Percentiles rank a stretch among this genome's conserved stretches.
Conservation (phyloP, 2,329 filamentous ascomycete species). For the Paecilomyces sp. region DNA sequence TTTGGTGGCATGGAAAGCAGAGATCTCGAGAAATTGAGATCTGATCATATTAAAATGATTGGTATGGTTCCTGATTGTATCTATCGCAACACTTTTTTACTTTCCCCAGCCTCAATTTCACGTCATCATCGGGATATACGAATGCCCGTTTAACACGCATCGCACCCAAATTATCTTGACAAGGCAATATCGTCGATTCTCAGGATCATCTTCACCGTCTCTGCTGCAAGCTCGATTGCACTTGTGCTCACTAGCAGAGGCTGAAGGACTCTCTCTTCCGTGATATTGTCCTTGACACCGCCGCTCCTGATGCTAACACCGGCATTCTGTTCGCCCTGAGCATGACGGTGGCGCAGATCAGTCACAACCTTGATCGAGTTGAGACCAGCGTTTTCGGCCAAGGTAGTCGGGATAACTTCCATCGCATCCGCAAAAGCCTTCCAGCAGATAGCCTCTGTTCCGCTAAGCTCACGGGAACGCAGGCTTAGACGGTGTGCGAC, state of each 20-base stretch:
- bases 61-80: background rate
- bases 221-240: slow-evolving; percentile 90
- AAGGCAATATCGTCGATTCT: slow-evolving; percentile 62
- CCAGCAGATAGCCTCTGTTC: slow-evolving; percentile 97
- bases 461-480: slow-evolving; percentile 73
- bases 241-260: slow-evolving; percentile 94
- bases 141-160: slow-evolving; percentile 1
- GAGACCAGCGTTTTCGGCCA: slow-evolving; percentile 93
- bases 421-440: slow-evolving; percentile 97
- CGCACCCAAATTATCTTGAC: slow-evolving; percentile 29
- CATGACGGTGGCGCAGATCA: slow-evolving; percentile 87
- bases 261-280: slow-evolving; percentile 94
- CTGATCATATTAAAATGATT: background rate
- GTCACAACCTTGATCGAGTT: slow-evolving; percentile 99
- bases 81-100: background rate
- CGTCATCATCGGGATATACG: slow-evolving; percentile 11
- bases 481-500: slow-evolving; percentile 81
- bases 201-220: slow-evolving; percentile 95
- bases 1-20: background rate
- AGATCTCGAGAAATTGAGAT: background rate
- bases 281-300: slow-evolving; percentile 93
- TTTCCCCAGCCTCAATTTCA: slow-evolving; percentile 11
- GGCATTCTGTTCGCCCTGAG: slow-evolving; percentile 89
- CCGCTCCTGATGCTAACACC: slow-evolving; percentile 98
- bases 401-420: slow-evolving; percentile 91